These are phyloP conservation scores for Knufia petricola DNA, from an alignment of 2,329 filamentous ascomycete species.

Conservation along the genomic window DNA sequence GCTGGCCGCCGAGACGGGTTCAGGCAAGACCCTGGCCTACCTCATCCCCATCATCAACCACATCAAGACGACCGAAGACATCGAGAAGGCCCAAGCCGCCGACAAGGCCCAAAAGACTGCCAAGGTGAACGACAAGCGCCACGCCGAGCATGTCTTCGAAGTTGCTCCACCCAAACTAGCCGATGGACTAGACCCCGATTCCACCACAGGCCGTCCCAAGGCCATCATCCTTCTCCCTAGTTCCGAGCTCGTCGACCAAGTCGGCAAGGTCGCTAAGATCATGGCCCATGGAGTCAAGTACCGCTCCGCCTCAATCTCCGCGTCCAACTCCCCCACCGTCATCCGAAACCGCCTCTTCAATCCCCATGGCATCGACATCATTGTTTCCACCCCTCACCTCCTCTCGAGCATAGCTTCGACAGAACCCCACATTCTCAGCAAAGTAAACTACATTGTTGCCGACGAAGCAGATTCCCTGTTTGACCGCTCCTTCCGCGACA, in stretches of 20 bases:
- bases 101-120: conserved; percentile 26
- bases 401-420: conserved; percentile 78
- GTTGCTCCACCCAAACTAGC: conserved; percentile 48
- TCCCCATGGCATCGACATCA: conserved; percentile 68
- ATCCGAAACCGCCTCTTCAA: conserved; percentile 81
- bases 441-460: conserved; percentile 76
- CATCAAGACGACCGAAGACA: conserved; percentile 64
- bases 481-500: conserved; percentile 81
- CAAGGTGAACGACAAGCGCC: conserved; percentile 35
- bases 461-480: conserved; percentile 96
- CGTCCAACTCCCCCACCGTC: conserved; percentile 62
- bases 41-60: conserved; percentile 75
- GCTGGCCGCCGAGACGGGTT: conserved; percentile 90
- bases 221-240: conserved; percentile 85
- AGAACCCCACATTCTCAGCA: conserved; percentile 86
- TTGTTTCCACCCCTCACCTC: conserved; percentile 82
- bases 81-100: conserved; percentile 53
- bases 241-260: conserved; percentile 81
- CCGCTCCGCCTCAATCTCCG: conserved; percentile 72
- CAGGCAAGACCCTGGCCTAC: conserved; percentile 92
- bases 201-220: conserved; percentile 66
- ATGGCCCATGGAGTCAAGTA: conserved; percentile 82
- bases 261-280: conserved; percentile 68
- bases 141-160: conserved; percentile 50
- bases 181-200: conserved; percentile 61